These are phyloP conservation scores for Coemansia aciculifera DNA, from an alignment of 192 early-diverging fungal genomes.

Conservation along the genomic window DNA sequence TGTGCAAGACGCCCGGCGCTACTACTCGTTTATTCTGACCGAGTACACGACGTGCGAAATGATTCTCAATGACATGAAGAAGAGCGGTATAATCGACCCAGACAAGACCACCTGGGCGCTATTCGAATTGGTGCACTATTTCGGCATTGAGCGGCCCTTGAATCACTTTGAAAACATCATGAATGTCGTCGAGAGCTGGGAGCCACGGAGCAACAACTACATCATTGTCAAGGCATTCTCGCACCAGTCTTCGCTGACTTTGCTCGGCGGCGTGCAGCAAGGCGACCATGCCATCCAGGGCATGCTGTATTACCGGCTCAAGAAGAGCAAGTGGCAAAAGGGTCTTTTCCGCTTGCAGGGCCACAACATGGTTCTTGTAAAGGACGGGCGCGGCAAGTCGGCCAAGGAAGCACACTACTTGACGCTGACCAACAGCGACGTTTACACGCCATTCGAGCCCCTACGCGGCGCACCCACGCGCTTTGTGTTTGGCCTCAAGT, in stretches of 20 bases:
- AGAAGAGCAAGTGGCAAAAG: constrained; percentile 85
- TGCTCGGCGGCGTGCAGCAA: constrained; percentile 32
- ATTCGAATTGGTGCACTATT: constrained; percentile 88
- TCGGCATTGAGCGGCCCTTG: constrained; percentile 85
- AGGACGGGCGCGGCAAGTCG: constrained; percentile 35
- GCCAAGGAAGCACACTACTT: constrained; percentile 48
- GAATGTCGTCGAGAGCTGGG: constrained; percentile 82
- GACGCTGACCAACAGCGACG: constrained; percentile 72
- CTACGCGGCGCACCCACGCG: constrained; percentile 72
- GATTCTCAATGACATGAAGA: constrained; percentile 69
- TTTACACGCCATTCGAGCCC: constrained; percentile 74
- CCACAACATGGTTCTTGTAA: constrained; percentile 37
- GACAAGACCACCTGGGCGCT: constrained; percentile 70
- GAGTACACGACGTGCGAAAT: constrained; percentile 70
- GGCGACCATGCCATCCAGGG: constrained; percentile 59
- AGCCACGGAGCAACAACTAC: constrained; percentile 72
- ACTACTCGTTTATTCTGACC: constrained; percentile 79
- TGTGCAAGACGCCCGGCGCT: constrained; percentile 74
- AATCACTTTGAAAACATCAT: constrained; percentile 89
- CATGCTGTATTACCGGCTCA: constrained; percentile 73
- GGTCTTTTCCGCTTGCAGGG: constrained; percentile 63
- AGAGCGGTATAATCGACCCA: constrained; percentile 59
- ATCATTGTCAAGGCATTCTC: constrained; percentile 72
- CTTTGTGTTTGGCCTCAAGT: constrained; percentile 84
- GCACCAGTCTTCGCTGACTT: constrained; percentile 27